These are phyloP conservation scores for Microstroma glucosiphilum DNA, from an alignment of 1,284 basidiomycete species.

Conservation along the genomic window DNA sequence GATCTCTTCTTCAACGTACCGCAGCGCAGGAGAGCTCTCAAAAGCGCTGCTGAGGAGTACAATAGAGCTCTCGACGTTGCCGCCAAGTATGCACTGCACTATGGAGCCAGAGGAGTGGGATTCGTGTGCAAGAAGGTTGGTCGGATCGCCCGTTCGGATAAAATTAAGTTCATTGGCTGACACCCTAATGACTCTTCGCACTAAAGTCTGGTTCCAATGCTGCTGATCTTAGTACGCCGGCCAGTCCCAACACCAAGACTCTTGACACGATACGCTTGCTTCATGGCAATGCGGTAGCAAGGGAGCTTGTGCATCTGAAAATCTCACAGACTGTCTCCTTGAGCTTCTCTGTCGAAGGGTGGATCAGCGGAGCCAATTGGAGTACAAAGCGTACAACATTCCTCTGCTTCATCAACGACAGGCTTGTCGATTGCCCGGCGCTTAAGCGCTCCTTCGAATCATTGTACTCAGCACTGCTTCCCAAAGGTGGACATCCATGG, in stretches of 20 bases:
- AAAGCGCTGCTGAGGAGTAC: conserved; percentile 85
- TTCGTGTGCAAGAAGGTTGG: conserved; percentile 60
- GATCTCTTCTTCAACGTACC: conserved; percentile 94
- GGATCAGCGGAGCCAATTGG: conserved; percentile 82
- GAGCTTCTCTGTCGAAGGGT: conserved; percentile 56
- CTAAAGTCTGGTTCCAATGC: conserved; percentile 29
- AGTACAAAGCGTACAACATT: conserved; percentile 78
- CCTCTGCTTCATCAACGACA: conserved; percentile 94
- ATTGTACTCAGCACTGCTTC: conserved; percentile 77
- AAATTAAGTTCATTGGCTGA: background rate
- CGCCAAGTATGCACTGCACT: conserved; percentile 71
- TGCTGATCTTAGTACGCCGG: conserved; percentile 72
- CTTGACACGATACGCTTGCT: conserved; percentile 70
- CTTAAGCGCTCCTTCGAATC: conserved; percentile 83
- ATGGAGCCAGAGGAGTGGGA: conserved; percentile 58
- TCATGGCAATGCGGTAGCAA: conserved; percentile 74
- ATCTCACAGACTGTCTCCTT: conserved; percentile 27
- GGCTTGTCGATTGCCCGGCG: conserved; percentile 80
- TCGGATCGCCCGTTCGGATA: background rate
- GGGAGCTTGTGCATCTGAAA: conserved; percentile 63
- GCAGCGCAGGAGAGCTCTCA: conserved; percentile 75
- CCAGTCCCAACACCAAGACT: conserved; percentile 58
- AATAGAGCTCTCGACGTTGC: conserved; percentile 83
- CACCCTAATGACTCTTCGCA: background rate
- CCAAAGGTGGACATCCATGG: conserved; percentile 85